Evolutionary conservation across 495 filamentous ascomycete species (phyloP), one percentile per base, ranked within the genome.

Genomic region (Xylaria grammica): DNA sequence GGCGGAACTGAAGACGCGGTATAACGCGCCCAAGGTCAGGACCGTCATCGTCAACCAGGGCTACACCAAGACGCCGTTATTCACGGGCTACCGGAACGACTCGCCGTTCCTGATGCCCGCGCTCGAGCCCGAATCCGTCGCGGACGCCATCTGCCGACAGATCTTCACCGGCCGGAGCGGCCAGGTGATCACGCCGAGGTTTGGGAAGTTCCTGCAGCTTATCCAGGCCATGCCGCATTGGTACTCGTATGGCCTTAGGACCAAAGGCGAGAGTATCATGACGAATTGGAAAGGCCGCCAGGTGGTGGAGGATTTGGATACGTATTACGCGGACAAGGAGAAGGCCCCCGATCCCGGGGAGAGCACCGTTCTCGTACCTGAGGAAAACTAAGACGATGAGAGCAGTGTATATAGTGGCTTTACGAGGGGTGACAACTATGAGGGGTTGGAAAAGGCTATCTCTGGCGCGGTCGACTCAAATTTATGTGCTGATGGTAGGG

Each of bases 11-110:
- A 75, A 75, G 26, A 85, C 83, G 1, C 65, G 79, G 19, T 90
- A 91, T 70, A 80, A 83, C n/a, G 89, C 90, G 3, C 83, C 82
- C 0, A 79, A 78, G 34, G 87, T 92, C 48, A 78, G 90, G 15
- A 89, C 89, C 4, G 82, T 91, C 8, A 70, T 90, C 3, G 83
- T 91, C 44, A 87, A 86, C 51, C 89, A 86, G 73, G 84, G 86
- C 0, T 89, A 86, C 69, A 87, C 85, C 34, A 81, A 77, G 59
- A 91, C 88, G 7, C 67, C 79, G 36, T 76, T 92, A 20, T 90
- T 90, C 67, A 71, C 76, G n/a, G 84, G 86, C 7, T 87, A 84
- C 49, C 75, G 84, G 1, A 81, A 84, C 65, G 80, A 84, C 72
- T 65, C 60, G 8, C 68, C 69, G 10, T 90, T 86, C 65, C 38